These are phyloP conservation scores for Ustilago shanxiensis DNA, from an alignment of 1,284 basidiomycete species.

Conservation along the genomic window DNA sequence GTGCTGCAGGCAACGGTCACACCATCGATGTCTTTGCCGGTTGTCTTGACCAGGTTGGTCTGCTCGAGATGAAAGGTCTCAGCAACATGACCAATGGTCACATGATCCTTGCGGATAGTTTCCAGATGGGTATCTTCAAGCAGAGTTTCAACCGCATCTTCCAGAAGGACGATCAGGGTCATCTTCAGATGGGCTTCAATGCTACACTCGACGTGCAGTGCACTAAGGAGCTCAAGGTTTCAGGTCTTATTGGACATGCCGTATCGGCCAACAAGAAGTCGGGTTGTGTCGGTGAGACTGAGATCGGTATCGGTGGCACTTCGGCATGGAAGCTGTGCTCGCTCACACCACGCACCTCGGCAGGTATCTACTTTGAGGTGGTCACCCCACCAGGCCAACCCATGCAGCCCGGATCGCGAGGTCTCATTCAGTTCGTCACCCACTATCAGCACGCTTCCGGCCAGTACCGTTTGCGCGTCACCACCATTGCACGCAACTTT, in stretches of 20 bases:
- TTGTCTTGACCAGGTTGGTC: slow-evolving; percentile 96
- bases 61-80: slow-evolving; percentile 96
- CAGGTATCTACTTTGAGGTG: slow-evolving; percentile 97
- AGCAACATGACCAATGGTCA: slow-evolving; percentile 96
- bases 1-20: slow-evolving; percentile 93
- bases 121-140: slow-evolving; percentile 98
- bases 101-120: slow-evolving; percentile 96
- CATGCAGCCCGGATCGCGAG: slow-evolving; percentile 88
- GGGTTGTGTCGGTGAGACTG: slow-evolving; percentile 95
- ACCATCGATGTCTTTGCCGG: slow-evolving; percentile 96
- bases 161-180: slow-evolving; percentile 91
- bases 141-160: slow-evolving; percentile 95
- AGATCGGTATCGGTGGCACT: slow-evolving; percentile 98
- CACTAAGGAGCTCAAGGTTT: slow-evolving; percentile 98
- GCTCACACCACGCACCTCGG: slow-evolving; percentile 87
- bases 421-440: slow-evolving; percentile 97
- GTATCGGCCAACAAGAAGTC: slow-evolving; percentile 98
- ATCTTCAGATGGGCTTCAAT: slow-evolving; percentile 98
- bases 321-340: slow-evolving; percentile 99
- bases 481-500: slow-evolving; percentile 96
- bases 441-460: slow-evolving; percentile 98
- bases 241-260: slow-evolving; percentile 96
- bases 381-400: slow-evolving; percentile 98
- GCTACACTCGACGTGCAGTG: slow-evolving; percentile 99
- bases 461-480: slow-evolving; percentile 92